Evolutionary conservation across 2,329 filamentous ascomycete species (phyloP).

Genomic region (Penicillium expansum): DNA sequence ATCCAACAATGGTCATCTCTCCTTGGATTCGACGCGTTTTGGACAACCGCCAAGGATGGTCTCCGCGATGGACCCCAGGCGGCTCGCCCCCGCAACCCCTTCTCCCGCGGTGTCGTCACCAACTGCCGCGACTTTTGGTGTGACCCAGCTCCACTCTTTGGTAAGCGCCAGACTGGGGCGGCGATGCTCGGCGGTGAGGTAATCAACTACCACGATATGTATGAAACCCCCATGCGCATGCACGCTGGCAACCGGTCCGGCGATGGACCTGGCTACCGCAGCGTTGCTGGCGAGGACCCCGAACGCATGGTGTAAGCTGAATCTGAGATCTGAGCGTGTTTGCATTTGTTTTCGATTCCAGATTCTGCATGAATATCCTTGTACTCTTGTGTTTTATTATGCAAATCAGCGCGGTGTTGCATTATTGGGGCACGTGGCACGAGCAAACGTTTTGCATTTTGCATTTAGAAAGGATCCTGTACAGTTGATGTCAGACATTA

Average conservation of each 20-base stretch:
- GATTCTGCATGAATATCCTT: constrained; percentile 7
- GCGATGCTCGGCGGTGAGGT: constrained; percentile 73
- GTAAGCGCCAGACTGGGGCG: constrained; percentile 67
- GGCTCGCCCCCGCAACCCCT: constrained; percentile 70
- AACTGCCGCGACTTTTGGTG: constrained; percentile 98
- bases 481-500: constrained; percentile 22
- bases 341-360: neutral
- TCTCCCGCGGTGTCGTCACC: constrained; percentile 74
- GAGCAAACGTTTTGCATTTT: constrained; percentile 10
- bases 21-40: constrained; percentile 87
- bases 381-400: constrained; percentile 3
- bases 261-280: constrained; percentile 58
- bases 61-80: constrained; percentile 49
- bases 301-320: constrained; percentile 30
- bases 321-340: neutral
- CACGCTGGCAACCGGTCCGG: constrained; percentile 44
- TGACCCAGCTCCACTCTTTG: constrained; percentile 79
- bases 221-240: constrained; percentile 76
- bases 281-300: constrained; percentile 41
- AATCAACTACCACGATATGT: constrained; percentile 86
- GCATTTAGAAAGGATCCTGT: constrained; percentile 16
- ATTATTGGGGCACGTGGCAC: constrained; percentile 5
- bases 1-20: constrained; percentile 78
- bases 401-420: constrained; percentile 7
- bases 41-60: constrained; percentile 80